Evolutionary conservation across 305 asterid genomes (phyloP).

Genomic region (Solanum aculeatissimum): DNA sequence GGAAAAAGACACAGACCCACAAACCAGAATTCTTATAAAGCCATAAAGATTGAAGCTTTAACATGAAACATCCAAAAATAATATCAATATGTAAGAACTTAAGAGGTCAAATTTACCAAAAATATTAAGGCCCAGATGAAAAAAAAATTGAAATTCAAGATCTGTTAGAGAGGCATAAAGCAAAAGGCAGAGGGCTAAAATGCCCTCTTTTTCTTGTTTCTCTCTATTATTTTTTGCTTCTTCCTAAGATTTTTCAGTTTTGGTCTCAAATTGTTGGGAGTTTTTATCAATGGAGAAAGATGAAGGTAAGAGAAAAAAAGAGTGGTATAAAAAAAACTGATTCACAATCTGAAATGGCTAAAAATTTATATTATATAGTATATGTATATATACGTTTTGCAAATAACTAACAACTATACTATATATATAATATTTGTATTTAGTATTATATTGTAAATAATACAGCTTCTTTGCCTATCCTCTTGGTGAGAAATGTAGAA

Average conservation of each 20-base stretch:
- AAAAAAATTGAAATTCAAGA: conserved; percentile 39
- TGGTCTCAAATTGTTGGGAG: conserved; percentile 34
- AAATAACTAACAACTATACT: neutral
- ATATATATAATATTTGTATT: neutral
- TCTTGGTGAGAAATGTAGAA: conserved; percentile 24
- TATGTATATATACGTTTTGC: neutral
- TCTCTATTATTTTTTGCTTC: conserved; percentile 22
- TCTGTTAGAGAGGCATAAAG: conserved; percentile 43
- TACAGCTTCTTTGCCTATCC: conserved; percentile 22
- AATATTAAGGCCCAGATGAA: conserved; percentile 25
- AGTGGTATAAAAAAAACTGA: conserved; percentile 2
- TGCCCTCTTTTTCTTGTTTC: conserved; percentile 43
- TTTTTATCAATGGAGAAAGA: conserved; percentile 3
- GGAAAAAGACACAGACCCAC: conserved; percentile 13
- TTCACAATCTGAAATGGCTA: neutral
- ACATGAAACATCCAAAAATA: conserved; percentile 7
- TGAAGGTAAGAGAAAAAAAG: neutral
- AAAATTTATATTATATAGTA: neutral
- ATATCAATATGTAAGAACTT: conserved; percentile 6
- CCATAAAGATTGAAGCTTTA: conserved; percentile 23
- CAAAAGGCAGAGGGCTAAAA: conserved; percentile 46
- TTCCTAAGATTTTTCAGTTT: conserved; percentile 24
- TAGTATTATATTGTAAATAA: neutral
- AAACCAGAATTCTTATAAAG: conserved; percentile 30
- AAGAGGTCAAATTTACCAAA: conserved; percentile 23